Conservation (phyloP, 495 filamentous ascomycete genomes). For the Aspergillus carlsbadensis region DNA sequence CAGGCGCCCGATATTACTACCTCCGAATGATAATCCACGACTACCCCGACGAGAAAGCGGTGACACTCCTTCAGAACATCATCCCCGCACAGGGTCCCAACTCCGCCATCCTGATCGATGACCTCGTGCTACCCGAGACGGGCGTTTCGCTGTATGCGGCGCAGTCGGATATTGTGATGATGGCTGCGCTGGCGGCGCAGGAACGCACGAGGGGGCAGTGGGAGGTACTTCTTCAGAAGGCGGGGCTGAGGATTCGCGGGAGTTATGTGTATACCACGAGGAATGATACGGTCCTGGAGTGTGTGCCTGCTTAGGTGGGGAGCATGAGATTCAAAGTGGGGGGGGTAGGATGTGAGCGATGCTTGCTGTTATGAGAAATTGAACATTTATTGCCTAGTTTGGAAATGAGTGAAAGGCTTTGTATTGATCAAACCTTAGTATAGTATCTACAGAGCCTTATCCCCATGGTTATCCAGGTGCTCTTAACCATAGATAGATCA, state of each 20-base stretch:
- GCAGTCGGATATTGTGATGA: slow-evolving; percentile 6
- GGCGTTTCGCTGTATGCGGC: background rate
- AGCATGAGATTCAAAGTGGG: no score
- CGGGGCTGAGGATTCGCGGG: background rate
- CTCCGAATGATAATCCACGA: slow-evolving; percentile 16
- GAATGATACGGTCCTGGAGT: no score
- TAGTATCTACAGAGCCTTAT: no score
- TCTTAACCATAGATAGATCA: no score
- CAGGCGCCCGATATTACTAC: slow-evolving; percentile 44
- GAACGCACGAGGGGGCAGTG: slow-evolving; percentile 2
- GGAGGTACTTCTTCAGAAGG: background rate
- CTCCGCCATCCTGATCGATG: slow-evolving; percentile 7
- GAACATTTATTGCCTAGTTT: no score
- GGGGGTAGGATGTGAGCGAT: no score
- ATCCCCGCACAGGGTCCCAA: slow-evolving; percentile 1
- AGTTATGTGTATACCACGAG: background rate
- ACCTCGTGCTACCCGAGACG: background rate
- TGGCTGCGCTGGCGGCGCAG: background rate
- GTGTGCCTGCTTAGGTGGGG: no score
- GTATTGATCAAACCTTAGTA: no score
- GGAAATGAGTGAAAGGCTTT: no score
- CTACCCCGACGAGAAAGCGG: slow-evolving; percentile 5
- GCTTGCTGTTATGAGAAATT: no score
- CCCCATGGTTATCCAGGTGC: no score
- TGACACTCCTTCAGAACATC: background rate